A percentile compares a stretch with the other conserved stretches of the same genome.
Evolutionary conservation across 192 early-diverging fungal genomes (phyloP).

Genomic region (Dispira simplex): DNA sequence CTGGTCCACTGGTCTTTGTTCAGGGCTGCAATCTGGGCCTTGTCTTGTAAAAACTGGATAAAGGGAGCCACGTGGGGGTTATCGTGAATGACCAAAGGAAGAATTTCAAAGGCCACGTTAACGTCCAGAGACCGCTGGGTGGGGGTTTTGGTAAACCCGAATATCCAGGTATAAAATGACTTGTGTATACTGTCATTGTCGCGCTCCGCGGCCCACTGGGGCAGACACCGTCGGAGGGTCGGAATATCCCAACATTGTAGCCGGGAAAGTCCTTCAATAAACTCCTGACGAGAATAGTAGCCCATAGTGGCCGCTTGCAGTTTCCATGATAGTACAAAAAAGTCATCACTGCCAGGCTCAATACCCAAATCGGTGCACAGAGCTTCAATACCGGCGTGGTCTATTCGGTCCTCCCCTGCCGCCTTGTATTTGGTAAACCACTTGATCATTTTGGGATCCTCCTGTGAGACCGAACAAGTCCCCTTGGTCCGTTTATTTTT

Average conservation of each 20-base stretch:
- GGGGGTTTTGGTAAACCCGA: background rate
- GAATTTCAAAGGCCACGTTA: background rate
- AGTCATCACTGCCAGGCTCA: background rate
- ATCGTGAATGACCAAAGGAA: background rate
- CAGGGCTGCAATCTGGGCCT: background rate
- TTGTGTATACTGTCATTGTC: background rate
- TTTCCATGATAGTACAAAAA: background rate
- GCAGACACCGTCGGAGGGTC: background rate
- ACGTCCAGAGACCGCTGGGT: background rate
- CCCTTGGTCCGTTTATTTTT: too few species aligned
- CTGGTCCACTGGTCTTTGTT: constrained; percentile 2
- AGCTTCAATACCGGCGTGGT: background rate
- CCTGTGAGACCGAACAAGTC: too few species aligned
- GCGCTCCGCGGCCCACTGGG: background rate
- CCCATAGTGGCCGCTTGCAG: background rate
- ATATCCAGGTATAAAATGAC: background rate
- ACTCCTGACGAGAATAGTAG: background rate
- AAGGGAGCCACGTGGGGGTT: background rate
- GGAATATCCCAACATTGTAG: background rate
- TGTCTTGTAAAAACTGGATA: background rate
- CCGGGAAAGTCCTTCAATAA: background rate
- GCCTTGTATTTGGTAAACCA: too few species aligned
- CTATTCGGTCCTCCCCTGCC: too few species aligned
- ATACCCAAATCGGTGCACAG: background rate
- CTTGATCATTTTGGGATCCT: too few species aligned